A percentile compares a stretch with the other conserved stretches of the same genome.
phyloP scores from a whole-genome alignment of 164 flowering plant genomes.

The Umbilicus rupestris region DNA sequence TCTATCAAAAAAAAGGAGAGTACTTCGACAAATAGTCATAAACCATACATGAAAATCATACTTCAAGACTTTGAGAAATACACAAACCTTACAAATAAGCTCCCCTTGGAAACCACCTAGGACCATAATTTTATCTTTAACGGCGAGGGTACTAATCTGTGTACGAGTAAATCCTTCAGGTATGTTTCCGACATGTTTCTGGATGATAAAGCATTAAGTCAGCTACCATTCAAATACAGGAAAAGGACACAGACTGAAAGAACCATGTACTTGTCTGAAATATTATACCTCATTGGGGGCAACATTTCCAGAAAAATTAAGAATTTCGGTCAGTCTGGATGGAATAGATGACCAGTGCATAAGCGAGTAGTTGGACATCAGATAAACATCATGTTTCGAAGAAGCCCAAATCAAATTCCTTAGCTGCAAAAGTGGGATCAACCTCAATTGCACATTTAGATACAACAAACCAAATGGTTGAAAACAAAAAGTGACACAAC shows the following conservation, averaged over 20 bases:
- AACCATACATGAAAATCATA: background rate
- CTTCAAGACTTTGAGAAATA: background rate
- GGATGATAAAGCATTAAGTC: slow-evolving; percentile 6
- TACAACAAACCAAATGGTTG: background rate
- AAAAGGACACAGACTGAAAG: background rate
- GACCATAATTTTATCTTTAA: slow-evolving; percentile 50
- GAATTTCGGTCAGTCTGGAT: slow-evolving; percentile 28
- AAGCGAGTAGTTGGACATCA: slow-evolving; percentile 38
- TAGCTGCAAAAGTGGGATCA: slow-evolving; percentile 27
- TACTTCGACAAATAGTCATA: background rate
- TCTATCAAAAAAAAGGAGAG: too few species aligned
- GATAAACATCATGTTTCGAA: slow-evolving; percentile 51
- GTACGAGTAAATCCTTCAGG: slow-evolving; percentile 62
- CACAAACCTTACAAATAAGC: slow-evolving; percentile 58
- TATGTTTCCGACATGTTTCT: slow-evolving; percentile 58
- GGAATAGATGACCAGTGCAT: slow-evolving; percentile 48
- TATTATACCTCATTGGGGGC: slow-evolving; percentile 37
- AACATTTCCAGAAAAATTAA: slow-evolving; percentile 39
- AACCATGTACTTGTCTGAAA: background rate
- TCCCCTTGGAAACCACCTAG: slow-evolving; percentile 95
- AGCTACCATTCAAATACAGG: background rate
- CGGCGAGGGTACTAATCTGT: slow-evolving; percentile 69
- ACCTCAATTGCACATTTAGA: background rate
- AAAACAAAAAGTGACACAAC: background rate
- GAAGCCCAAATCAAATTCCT: slow-evolving; percentile 58